Evolutionary conservation across 257 asterid genomes (phyloP).

Genomic region (Osmanthus fragrans): DNA sequence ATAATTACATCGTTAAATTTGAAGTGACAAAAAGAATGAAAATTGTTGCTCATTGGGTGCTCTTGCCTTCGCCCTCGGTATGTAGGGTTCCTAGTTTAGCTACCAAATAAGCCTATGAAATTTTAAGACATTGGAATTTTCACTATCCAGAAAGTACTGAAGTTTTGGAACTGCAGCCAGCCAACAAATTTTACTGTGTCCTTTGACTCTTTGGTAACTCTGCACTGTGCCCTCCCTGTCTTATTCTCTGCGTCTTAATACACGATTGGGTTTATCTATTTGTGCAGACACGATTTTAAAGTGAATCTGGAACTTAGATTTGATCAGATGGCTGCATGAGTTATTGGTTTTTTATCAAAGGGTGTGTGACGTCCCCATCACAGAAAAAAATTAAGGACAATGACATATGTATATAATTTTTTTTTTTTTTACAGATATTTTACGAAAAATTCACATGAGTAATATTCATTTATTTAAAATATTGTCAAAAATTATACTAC

Average conservation of each 20-base stretch:
- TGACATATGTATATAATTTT: too few relatives aligned
- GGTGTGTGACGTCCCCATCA: not conserved
- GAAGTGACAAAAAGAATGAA: too few relatives aligned
- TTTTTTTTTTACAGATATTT: too few relatives aligned
- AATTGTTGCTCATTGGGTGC: not conserved
- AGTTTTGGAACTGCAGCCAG: constrained; percentile 8
- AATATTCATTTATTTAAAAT: too few relatives aligned
- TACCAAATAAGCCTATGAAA: too few relatives aligned
- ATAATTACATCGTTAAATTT: too few relatives aligned
- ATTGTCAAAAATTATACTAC: too few relatives aligned
- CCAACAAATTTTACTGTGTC: constrained; percentile 31
- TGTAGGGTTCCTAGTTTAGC: not conserved
- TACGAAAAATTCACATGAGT: too few relatives aligned
- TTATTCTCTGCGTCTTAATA: constrained; percentile 12
- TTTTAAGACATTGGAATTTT: not conserved
- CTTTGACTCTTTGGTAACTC: constrained; percentile 39
- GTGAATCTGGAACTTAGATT: constrained; percentile 27
- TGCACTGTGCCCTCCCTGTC: constrained; percentile 27
- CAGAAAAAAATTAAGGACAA: too few relatives aligned
- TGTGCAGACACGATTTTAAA: constrained; percentile 19
- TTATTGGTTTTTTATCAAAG: not conserved
- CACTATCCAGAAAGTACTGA: not conserved
- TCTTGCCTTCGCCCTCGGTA: too few relatives aligned
- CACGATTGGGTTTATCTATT: too few relatives aligned
- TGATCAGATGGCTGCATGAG: not conserved